Base-by-base conservation (phyloP, 371 early-diverging fungal genomes). In the Quaeritorhiza haematococci region DNA sequence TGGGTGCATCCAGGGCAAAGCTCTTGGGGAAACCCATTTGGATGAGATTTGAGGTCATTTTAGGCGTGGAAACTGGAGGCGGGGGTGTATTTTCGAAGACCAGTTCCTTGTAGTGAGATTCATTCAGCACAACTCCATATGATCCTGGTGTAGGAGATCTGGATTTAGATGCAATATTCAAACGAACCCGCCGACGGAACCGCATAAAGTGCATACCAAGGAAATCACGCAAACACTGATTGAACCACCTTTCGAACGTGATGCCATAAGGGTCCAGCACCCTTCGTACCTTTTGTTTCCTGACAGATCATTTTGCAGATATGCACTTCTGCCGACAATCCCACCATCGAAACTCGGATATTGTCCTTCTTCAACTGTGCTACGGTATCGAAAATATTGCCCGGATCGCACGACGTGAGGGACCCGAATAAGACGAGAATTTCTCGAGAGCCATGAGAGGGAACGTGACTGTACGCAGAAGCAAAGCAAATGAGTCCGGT, bases 1-100 rank as follows among this genome's bases (percentile, higher is more conserved):
- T 86, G 8, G 90, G 80, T 32, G 73, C 69, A 13, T 68, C 64
- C 28, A 83, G 84, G 19, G 61, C 67, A 0, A 79, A 71, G 35
- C 84, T 75, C 23, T 72, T 71, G 0, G 97, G 93, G 55, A 96
- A 96, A 19, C 97, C 97, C 97, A 96, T 96, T 42, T 78, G 75
- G 5, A 94, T 85, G 35, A 92, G 64, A 55, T 84, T 84, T 0
- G 85, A 73, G n/a, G 78, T 71, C 49, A 78, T 82, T 54, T 66
- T 78, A 7, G 75, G 75, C n/a, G 75, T 64, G 0, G 72, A 72
- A 3, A 91, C 62, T 0, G 93, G 84, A 3, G 94, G 94, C 15
- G 95, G 71, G 13, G 69, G 64, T 0, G 73, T 56, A 35, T 67
- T 57, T 23, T 55, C 57, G 21, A 67, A 56, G 24, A 75, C 35